phyloP scores from a whole-genome alignment of 2,329 filamentous ascomycete species.

The Colletotrichum truncatum region DNA sequence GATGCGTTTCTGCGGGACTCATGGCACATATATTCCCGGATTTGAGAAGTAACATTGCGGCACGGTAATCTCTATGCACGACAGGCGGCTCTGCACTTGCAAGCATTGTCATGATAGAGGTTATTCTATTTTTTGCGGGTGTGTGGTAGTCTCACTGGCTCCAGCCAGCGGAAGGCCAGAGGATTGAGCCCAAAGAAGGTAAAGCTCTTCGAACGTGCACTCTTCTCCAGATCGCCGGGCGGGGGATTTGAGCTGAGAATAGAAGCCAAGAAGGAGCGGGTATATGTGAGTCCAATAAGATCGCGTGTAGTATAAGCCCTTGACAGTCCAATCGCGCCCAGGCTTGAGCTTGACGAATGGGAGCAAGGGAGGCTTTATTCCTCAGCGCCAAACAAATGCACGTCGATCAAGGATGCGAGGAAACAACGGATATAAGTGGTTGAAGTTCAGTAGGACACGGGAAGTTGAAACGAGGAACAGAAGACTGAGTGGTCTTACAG shows the following conservation, averaged over 20 bases:
- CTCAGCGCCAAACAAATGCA: conserved; percentile 26
- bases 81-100: conserved; percentile 17
- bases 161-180: not conserved
- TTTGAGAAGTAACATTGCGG: not conserved
- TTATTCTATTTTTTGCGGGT: conserved; percentile 10
- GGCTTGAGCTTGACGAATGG: not conserved
- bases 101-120: not conserved
- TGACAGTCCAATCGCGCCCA: not conserved
- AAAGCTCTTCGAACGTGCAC: not conserved
- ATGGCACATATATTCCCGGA: conserved; percentile 6
- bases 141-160: conserved; percentile 3
- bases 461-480: not conserved
- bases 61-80: conserved; percentile 11
- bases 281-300: conserved; percentile 17
- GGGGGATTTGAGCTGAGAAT: conserved; percentile 15
- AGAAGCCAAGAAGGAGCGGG: conserved; percentile 10
- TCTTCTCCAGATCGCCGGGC: conserved; percentile 15
- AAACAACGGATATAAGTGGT: not conserved
- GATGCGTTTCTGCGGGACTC: not conserved
- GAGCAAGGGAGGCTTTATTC: not conserved
- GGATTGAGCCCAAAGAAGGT: not conserved
- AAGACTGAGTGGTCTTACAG: conserved; percentile 27
- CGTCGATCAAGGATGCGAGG: not conserved
- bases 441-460: not conserved
- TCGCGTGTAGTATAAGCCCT: not conserved